Evolutionary conservation across 2,329 filamentous ascomycete genomes (phyloP).

Genomic region (Exserohilum rostratum): DNA sequence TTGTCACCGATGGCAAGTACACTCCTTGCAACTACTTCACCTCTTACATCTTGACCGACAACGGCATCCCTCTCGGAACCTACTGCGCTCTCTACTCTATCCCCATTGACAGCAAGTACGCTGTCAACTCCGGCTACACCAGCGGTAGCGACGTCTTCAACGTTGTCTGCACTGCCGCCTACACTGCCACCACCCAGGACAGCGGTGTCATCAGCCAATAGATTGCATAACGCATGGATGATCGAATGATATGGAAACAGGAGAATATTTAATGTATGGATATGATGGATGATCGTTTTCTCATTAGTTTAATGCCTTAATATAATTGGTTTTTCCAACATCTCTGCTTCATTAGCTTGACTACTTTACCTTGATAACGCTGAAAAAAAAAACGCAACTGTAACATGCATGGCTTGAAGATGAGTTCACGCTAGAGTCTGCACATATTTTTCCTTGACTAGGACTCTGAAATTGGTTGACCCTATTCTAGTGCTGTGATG

Average conservation of each 20-base stretch:
- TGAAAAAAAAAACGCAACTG: no score
- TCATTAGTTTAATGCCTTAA: neutral
- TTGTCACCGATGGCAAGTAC: conserved; percentile 35
- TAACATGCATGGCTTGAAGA: no score
- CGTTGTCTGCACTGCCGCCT: conserved; percentile 11
- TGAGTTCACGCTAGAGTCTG: no score
- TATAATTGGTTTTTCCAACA: neutral
- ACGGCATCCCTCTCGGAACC: conserved; percentile 45
- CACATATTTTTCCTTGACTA: no score
- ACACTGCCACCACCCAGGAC: conserved; percentile 10
- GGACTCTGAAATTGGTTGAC: no score
- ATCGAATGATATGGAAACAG: neutral
- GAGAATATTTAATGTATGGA: neutral
- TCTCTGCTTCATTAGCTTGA: neutral
- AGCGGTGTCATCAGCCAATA: neutral
- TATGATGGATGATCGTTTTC: neutral
- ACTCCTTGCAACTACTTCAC: conserved; percentile 49
- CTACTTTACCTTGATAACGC: neutral
- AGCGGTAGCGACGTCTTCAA: conserved; percentile 14
- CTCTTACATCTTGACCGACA: conserved; percentile 46
- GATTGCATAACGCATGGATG: neutral
- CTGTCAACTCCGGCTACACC: conserved; percentile 33
- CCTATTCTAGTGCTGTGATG: no score
- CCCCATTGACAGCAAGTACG: conserved; percentile 19
- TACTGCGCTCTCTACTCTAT: conserved; percentile 43